Percentiles rank a stretch among this genome's conserved stretches.
Conservation (phyloP, 208 protist species). For the Trypanosoma melophagium region DNA sequence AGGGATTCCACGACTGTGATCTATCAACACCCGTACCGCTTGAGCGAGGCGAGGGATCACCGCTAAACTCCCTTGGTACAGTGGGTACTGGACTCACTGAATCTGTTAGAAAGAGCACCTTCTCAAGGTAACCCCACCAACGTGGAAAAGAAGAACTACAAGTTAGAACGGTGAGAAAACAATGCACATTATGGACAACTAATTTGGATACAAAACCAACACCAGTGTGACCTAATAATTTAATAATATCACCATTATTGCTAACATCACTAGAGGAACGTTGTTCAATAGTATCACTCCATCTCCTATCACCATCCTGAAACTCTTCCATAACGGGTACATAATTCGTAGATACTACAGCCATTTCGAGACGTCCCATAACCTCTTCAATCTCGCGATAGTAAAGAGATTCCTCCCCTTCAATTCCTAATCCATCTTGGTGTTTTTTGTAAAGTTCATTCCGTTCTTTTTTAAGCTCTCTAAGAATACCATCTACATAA, state of each 20-base stretch:
- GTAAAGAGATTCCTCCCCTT: constrained; percentile 3
- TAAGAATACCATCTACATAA: constrained; percentile 9
- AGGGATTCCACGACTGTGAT: neutral
- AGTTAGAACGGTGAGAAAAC: constrained; percentile 10
- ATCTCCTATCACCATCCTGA: neutral
- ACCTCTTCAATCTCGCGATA: constrained; percentile 11
- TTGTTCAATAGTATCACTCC: neutral
- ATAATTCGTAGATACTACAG: neutral
- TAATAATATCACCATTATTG: neutral
- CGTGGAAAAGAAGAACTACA: neutral
- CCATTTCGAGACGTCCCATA: constrained; percentile 11
- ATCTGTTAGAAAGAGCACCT: constrained; percentile 15
- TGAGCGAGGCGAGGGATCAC: constrained; percentile 1
- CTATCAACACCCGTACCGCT: constrained; percentile 3
- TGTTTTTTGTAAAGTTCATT: neutral
- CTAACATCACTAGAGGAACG: neutral
- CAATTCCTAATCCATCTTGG: neutral
- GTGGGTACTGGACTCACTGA: constrained; percentile 10
- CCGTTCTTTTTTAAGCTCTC: constrained; percentile 2
- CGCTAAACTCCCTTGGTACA: neutral
- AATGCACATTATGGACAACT: constrained; percentile 16
- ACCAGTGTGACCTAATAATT: neutral
- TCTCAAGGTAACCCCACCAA: constrained; percentile 16
- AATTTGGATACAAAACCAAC: constrained; percentile 11
- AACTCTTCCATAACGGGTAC: neutral